Evolutionary conservation across 345 rosid species (phyloP).

Genomic region (Mercurialis annua): DNA sequence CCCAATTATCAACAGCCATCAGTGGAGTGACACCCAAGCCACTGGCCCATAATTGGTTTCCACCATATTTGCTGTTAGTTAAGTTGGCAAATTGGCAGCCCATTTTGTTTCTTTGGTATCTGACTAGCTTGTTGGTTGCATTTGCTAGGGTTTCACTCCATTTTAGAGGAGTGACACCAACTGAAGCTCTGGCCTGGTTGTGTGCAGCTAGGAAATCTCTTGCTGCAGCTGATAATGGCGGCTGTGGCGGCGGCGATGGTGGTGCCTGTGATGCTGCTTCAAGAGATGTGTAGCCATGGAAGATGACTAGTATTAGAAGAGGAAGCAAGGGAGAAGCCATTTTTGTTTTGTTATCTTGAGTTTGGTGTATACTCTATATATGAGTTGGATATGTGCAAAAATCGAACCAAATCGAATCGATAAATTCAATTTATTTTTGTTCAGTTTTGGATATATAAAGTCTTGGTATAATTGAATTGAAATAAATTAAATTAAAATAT

Average conservation of each 20-base stretch:
- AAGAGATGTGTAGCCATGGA: slow-evolving; percentile 23
- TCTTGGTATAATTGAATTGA: too few species aligned
- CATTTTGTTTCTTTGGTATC: slow-evolving; percentile 63
- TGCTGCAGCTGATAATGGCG: slow-evolving; percentile 29
- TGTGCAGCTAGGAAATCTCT: slow-evolving; percentile 58
- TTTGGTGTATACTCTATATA: too few species aligned
- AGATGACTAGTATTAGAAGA: slow-evolving; percentile 27
- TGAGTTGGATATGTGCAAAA: too few species aligned
- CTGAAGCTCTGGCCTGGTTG: slow-evolving; percentile 68
- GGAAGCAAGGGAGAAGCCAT: slow-evolving; percentile 36
- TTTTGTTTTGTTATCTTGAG: slow-evolving; percentile 7
- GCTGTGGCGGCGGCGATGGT: slow-evolving; percentile 6
- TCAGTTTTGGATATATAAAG: too few species aligned
- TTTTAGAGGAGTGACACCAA: slow-evolving; percentile 54
- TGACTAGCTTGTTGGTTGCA: slow-evolving; percentile 42
- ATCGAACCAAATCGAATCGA: too few species aligned
- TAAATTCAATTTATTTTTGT: too few species aligned
- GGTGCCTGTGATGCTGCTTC: slow-evolving; percentile 13
- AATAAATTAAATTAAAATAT: too few species aligned
- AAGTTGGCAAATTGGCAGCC: slow-evolving; percentile 70
- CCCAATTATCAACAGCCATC: slow-evolving; percentile 68
- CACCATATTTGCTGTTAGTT: slow-evolving; percentile 51
- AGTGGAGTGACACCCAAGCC: slow-evolving; percentile 53
- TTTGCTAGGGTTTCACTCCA: slow-evolving; percentile 64
- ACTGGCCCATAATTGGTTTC: slow-evolving; percentile 60